phyloP scores from a whole-genome alignment of 2,329 filamentous ascomycete genomes.

The Didymellaceae sp. region DNA sequence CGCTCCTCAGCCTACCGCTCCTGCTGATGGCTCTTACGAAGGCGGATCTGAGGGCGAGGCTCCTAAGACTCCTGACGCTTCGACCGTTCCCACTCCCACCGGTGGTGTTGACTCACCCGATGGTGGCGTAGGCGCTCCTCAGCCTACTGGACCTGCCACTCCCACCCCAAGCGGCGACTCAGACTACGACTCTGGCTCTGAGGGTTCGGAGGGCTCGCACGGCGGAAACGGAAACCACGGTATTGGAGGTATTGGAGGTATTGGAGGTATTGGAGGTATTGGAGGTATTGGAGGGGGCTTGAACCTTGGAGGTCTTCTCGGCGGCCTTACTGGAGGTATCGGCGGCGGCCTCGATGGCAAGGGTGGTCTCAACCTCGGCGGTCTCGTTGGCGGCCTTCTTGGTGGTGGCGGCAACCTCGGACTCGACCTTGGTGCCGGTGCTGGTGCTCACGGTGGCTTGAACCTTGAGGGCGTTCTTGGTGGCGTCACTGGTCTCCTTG shows the following conservation, averaged over 20 bases:
- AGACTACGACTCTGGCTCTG: neutral
- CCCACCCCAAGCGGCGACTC: neutral
- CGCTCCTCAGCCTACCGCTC: no score
- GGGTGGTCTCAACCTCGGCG: conserved; percentile 12
- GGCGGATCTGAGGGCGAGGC: neutral
- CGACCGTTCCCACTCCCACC: neutral
- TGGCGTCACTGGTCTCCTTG: conserved; percentile 2
- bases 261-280: neutral
- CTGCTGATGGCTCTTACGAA: neutral
- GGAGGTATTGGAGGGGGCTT: neutral
- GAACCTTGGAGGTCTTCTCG: conserved; percentile 4
- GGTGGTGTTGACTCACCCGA: neutral
- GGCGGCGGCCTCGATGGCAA: conserved; percentile 1
- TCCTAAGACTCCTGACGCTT: neutral
- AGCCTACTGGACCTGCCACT: no score
- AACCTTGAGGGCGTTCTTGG: conserved; percentile 8
- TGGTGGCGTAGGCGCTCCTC: neutral
- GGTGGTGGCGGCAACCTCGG: conserved; percentile 9
- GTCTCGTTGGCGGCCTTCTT: conserved; percentile 9
- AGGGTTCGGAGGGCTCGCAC: neutral
- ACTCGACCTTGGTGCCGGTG: conserved; percentile 1
- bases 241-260: neutral
- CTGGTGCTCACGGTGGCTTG: conserved; percentile 1
- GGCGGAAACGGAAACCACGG: neutral
- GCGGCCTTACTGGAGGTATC: conserved; percentile 5